Base-by-base conservation (phyloP, 345 rosid species). In the Dipteronia dyeriana region DNA sequence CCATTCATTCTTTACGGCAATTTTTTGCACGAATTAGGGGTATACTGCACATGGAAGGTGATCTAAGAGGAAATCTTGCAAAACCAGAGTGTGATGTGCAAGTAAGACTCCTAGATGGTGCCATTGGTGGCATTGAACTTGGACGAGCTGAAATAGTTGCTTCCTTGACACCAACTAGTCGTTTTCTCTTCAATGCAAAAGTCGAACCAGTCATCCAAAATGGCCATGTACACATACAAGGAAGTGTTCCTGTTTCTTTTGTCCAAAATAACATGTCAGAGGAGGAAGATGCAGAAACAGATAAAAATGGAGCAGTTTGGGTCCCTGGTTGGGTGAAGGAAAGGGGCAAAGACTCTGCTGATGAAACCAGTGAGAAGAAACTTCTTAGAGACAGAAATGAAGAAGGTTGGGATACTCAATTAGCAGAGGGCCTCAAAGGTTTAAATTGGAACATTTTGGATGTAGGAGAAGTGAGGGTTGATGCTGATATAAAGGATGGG, bases 31-130 rank as follows among this genome's bases (percentile, higher is more conserved):
- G 97, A 57, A 91, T 96, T 82, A 91, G 85, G 82, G 99, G 99
- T 65, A 91, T 93, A 79, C 75, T 95, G 79, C 95, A 95, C 82
- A 95, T 95, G 98, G 99, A 95, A 87, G 99, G 99, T 71, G 98
- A 95, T 87, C 94, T 95, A 43, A 89, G 99, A 85, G 99, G 98
- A 79, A 95, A 87, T 85, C 90, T 90, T 60, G 96, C 86, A 81
- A 95, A 91, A 86, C 98, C 98, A 70, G 99, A 93, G 86, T 95
- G 99, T 75, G 97, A 95, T 85, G 97, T 95, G 71, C 95, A 93
- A 86, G 96, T 95, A 49, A 90, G 97, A 84, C 95, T 95, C 64
- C 86, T 93, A 80, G 99, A 93, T 89, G 98, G 98, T 80, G 92
- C 97, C 13, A 84, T 93, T 79, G 98, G 97, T 57, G 97, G 99